These are phyloP conservation scores for Rhodosporidiobolus sp. DNA, from an alignment of 768 basidiomycete species.

Conservation along the genomic window DNA sequence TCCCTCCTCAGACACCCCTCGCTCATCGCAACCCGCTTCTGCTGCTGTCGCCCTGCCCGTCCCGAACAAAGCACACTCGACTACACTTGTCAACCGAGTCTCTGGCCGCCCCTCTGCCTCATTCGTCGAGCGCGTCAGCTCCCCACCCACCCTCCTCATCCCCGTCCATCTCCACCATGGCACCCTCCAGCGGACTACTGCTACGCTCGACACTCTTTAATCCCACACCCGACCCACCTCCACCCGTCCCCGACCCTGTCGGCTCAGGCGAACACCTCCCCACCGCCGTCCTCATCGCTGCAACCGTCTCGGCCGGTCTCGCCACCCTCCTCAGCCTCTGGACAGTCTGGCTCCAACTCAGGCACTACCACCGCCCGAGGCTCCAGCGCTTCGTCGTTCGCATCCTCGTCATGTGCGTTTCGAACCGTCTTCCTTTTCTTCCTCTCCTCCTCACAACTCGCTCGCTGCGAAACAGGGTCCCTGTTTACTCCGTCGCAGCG, in stretches of 20 bases:
- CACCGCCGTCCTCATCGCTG: slow-evolving; percentile 56
- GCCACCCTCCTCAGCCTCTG: slow-evolving; percentile 70
- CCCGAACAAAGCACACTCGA: too few species aligned
- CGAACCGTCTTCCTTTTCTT: neutral
- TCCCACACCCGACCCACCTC: too few species aligned
- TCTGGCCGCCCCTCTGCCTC: too few species aligned
- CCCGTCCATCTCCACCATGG: too few species aligned
- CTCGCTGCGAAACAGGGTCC: slow-evolving; percentile 51
- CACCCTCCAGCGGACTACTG: too few species aligned
- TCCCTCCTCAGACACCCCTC: too few species aligned
- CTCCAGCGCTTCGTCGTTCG: slow-evolving; percentile 77
- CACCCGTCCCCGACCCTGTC: neutral
- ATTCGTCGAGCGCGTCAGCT: too few species aligned
- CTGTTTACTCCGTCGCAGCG: slow-evolving; percentile 84
- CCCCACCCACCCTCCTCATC: too few species aligned
- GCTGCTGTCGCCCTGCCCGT: too few species aligned
- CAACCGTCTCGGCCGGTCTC: slow-evolving; percentile 64
- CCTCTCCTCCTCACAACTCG: neutral
- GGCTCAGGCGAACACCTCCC: slow-evolving; percentile 36
- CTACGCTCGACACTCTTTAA: too few species aligned
- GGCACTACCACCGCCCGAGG: slow-evolving; percentile 68
- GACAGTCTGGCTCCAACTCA: slow-evolving; percentile 75
- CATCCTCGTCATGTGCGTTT: slow-evolving; percentile 86
- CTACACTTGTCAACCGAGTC: too few species aligned
- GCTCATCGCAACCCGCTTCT: too few species aligned